Evolutionary conservation across 306 rosid genomes (phyloP), one percentile per base, ranked within the genome.

Genomic region (Pueraria montana): DNA sequence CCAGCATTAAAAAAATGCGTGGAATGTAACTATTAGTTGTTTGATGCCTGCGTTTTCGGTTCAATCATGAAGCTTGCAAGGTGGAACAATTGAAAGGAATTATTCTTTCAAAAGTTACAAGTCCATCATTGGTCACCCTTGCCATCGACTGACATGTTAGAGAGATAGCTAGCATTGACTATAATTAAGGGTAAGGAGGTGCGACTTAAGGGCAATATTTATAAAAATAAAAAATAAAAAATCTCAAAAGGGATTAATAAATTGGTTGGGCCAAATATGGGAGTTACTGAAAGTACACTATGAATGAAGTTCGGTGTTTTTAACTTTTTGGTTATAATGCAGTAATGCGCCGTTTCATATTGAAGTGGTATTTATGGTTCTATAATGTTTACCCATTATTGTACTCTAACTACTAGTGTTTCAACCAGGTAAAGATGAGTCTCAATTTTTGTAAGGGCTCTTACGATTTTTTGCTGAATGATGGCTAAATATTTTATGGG

Each of bases 81-180:
- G 67, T 79, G 83, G 67, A 79, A 79, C 3, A 67, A 21, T 13
- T 38, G 16, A 53, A 36, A 79, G 38, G 75, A 65, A 64, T 49
- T 50, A 48, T 78, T 78, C 75, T 49, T 48, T 65, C 4, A 2
- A 27, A 45, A 53, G 18, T 53, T 48, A 10, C 20, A 23, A 8
- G 17, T 52, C 24, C 61, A 16, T 20, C 52, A 23, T 0, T 50
- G n/a, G 45, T 68, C 18, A 21, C 59, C 73, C 81, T 42, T 59
- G 42, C 18, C 30, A 53, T 74, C 12, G 16, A 6, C 16, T 72
- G 13, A 11, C 11, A 40, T 50, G 43, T 14, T 14, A 79, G 17
- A 32, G 2, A 13, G n/a, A 42, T 34, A 34, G 32, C 32, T 2
- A 42, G 23, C 49, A 20, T 49, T 49, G 12, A 67, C 67, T 52